phyloP scores from a whole-genome alignment of 169 alveolate genomes.

The Babesia caballi region DNA sequence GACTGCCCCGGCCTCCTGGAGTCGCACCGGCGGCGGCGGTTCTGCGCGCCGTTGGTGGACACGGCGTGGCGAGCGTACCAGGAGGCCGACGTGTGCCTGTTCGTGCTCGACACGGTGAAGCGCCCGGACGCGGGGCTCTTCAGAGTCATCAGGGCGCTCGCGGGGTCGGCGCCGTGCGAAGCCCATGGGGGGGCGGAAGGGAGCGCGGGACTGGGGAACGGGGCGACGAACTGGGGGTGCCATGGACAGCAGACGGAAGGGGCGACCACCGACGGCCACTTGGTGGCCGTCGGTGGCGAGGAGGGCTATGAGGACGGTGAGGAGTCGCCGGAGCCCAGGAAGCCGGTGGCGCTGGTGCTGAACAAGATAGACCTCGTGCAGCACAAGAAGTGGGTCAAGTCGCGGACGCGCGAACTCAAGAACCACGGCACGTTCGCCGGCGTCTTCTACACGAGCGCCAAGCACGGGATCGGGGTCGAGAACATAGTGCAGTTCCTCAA shows the following conservation, averaged over 20 bases:
- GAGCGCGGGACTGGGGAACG: not conserved
- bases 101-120: constrained; percentile 80
- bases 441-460: constrained; percentile 79
- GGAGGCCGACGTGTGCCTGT: constrained; percentile 81
- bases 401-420: constrained; percentile 65
- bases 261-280: not conserved
- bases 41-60: constrained; percentile 76
- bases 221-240: too few relatives aligned
- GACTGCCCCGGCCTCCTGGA: constrained; percentile 85
- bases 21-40: constrained; percentile 78
- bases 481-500: constrained; percentile 67
- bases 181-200: not conserved
- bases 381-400: constrained; percentile 74
- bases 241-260: too few relatives aligned
- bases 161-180: constrained; percentile 22
- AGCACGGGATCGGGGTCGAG: constrained; percentile 75
- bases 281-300: not conserved
- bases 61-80: constrained; percentile 84
- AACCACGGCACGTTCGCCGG: constrained; percentile 78
- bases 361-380: constrained; percentile 72
- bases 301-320: not conserved
- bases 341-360: constrained; percentile 73
- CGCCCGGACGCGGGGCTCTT: constrained; percentile 78
- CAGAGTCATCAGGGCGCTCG: constrained; percentile 69
- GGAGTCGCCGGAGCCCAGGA: not conserved